These are phyloP conservation scores for Skeletonema grethae DNA, from an alignment of 108 stramenopile species.

Conservation along the genomic window DNA sequence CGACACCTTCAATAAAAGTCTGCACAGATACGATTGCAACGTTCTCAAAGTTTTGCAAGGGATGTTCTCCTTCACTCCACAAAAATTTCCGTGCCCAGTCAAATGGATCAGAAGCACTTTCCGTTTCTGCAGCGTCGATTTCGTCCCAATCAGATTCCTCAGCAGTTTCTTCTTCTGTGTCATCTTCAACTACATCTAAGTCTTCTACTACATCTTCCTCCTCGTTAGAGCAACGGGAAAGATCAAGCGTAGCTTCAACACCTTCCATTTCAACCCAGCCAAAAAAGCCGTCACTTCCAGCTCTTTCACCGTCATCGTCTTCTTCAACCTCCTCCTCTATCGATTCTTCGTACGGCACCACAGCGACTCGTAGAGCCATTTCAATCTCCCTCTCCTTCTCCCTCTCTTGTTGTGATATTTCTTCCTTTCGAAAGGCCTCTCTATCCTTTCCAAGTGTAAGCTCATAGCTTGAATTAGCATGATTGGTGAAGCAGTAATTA, in stretches of 20 bases:
- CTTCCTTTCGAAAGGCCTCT: slow-evolving; percentile 59
- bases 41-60: slow-evolving; percentile 71
- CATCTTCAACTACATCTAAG: slow-evolving; percentile 1
- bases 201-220: not conserved
- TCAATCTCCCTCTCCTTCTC: slow-evolving; percentile 61
- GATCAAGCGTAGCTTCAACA: not conserved
- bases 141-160: slow-evolving; percentile 6
- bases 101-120: slow-evolving; percentile 59
- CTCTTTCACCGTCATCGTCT: slow-evolving; percentile 50
- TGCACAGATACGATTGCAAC: slow-evolving; percentile 71
- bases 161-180: slow-evolving; percentile 21
- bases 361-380: slow-evolving; percentile 64
- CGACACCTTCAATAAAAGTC: slow-evolving; percentile 56
- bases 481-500: slow-evolving; percentile 66
- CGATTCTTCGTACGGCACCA: slow-evolving; percentile 48
- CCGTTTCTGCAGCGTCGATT: slow-evolving; percentile 38
- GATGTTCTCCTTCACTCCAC: slow-evolving; percentile 73
- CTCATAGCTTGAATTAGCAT: slow-evolving; percentile 75
- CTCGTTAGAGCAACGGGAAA: slow-evolving; percentile 2
- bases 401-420: slow-evolving; percentile 38
- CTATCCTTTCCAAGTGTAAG: slow-evolving; percentile 64
- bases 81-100: slow-evolving; percentile 79
- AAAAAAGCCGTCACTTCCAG: slow-evolving; percentile 43
- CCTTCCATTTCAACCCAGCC: slow-evolving; percentile 33
- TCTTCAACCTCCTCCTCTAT: slow-evolving; percentile 59